These are phyloP conservation scores for Pelargonium nanum DNA, from an alignment of 345 rosid species.

Conservation along the genomic window DNA sequence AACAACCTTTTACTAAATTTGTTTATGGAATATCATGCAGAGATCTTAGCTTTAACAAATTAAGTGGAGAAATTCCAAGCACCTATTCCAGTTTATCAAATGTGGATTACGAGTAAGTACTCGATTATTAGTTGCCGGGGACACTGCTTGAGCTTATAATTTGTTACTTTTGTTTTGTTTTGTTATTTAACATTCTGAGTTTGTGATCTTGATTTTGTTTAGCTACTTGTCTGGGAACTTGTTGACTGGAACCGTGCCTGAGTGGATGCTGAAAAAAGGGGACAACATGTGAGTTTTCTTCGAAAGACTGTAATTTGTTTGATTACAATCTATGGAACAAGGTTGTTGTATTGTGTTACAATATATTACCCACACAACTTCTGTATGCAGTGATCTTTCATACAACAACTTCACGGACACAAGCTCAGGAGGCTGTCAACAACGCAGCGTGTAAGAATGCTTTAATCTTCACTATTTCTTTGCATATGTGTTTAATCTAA, in stretches of 20 bases:
- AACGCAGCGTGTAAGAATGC: not conserved
- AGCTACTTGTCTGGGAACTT: slow-evolving; percentile 26
- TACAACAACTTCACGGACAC: slow-evolving; percentile 20
- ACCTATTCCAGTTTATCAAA: slow-evolving; percentile 1
- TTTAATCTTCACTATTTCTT: not conserved
- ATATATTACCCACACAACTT: not conserved
- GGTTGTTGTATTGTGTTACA: not conserved
- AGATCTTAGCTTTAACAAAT: slow-evolving; percentile 39
- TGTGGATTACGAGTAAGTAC: slow-evolving; percentile 10
- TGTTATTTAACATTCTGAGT: not conserved
- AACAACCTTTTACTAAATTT: not conserved
- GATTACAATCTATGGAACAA: not conserved
- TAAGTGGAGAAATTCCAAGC: slow-evolving; percentile 25
- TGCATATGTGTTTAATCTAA: not conserved
- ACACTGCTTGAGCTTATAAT: not conserved
- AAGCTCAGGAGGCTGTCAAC: slow-evolving; percentile 14
- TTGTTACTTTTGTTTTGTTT: not conserved
- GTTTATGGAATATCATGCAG: slow-evolving; percentile 13
- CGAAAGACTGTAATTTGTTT: not conserved
- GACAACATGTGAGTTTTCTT: slow-evolving; percentile 9
- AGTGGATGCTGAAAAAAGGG: slow-evolving; percentile 14
- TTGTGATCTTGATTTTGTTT: not conserved
- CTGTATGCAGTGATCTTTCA: slow-evolving; percentile 27
- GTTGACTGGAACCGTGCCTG: slow-evolving; percentile 23
- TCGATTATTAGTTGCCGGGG: not conserved